phyloP scores from a whole-genome alignment of 108 stramenopile species.

The Epithemia pelagica region DNA sequence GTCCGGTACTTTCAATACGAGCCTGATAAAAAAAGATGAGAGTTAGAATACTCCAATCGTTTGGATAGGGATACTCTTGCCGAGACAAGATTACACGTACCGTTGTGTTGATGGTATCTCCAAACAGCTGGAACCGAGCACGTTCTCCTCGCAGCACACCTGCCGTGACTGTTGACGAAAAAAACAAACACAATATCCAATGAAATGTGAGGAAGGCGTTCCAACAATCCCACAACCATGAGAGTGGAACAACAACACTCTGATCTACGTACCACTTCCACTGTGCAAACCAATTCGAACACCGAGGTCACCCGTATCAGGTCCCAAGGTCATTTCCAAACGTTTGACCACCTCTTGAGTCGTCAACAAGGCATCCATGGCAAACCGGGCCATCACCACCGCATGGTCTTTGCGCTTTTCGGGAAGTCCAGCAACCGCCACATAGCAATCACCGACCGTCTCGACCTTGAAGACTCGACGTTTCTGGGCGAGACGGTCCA shows the following conservation, averaged over 20 bases:
- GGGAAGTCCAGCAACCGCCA: conserved; percentile 11
- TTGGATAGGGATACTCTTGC: neutral
- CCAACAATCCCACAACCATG: neutral
- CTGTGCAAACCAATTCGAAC: neutral
- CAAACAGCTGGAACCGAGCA: conserved; percentile 4
- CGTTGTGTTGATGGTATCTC: conserved; percentile 5
- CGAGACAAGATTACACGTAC: neutral
- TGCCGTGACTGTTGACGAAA: neutral
- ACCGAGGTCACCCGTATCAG: conserved; percentile 1
- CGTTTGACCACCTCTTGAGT: conserved; percentile 12
- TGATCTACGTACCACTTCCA: neutral
- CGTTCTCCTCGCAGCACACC: conserved; percentile 2
- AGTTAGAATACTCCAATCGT: neutral
- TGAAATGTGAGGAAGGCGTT: neutral
- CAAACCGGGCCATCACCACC: conserved; percentile 22
- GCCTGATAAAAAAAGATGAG: neutral
- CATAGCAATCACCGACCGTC: conserved; percentile 38
- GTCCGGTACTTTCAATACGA: conserved; percentile 1
- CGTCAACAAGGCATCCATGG: conserved; percentile 18
- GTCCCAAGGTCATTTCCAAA: conserved; percentile 6
- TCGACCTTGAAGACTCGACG: conserved; percentile 22
- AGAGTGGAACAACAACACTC: too few species aligned
- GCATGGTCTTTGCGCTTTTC: conserved; percentile 15
- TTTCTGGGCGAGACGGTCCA: conserved; percentile 24
- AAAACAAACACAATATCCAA: neutral